Evolutionary conservation across 2,329 filamentous ascomycete genomes (phyloP).

Genomic region (Cladosporium sp.): DNA sequence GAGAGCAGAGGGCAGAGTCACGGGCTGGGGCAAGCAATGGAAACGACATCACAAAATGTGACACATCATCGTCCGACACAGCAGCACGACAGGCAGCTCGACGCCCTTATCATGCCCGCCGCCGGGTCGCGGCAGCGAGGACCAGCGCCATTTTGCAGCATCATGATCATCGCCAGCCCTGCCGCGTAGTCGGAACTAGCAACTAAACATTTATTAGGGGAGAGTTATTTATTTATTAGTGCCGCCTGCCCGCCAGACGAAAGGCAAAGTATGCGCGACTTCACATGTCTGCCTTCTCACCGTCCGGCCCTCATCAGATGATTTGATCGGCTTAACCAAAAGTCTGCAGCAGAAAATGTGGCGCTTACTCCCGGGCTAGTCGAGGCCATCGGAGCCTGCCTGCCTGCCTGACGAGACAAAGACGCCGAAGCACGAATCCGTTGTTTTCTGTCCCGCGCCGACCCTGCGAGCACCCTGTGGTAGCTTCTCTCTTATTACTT

Average conservation of each 20-base stretch:
- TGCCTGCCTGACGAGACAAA: not conserved
- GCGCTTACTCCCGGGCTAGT: not conserved
- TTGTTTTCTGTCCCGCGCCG: not conserved
- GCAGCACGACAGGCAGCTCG: not conserved
- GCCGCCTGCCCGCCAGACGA: not conserved
- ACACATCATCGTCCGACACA: not conserved
- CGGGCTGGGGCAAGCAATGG: not conserved
- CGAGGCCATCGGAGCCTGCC: not conserved
- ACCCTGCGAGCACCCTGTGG: not conserved
- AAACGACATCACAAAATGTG: not conserved
- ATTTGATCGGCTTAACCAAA: constrained; percentile 4
- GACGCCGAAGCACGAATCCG: not conserved
- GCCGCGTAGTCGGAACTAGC: not conserved
- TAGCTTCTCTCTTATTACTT: not conserved
- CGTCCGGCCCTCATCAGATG: not conserved
- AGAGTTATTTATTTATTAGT: not conserved
- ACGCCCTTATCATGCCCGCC: not conserved
- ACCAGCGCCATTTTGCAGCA: not conserved
- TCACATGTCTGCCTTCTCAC: not conserved
- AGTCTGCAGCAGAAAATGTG: constrained; percentile 9
- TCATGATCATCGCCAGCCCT: not conserved
- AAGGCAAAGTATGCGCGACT: not conserved
- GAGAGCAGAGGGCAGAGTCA: not conserved
- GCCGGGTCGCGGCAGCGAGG: not conserved
- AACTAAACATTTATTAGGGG: not conserved